These are phyloP conservation scores for Xylaria polymorpha DNA, from an alignment of 2,329 filamentous ascomycete species.

Conservation along the genomic window DNA sequence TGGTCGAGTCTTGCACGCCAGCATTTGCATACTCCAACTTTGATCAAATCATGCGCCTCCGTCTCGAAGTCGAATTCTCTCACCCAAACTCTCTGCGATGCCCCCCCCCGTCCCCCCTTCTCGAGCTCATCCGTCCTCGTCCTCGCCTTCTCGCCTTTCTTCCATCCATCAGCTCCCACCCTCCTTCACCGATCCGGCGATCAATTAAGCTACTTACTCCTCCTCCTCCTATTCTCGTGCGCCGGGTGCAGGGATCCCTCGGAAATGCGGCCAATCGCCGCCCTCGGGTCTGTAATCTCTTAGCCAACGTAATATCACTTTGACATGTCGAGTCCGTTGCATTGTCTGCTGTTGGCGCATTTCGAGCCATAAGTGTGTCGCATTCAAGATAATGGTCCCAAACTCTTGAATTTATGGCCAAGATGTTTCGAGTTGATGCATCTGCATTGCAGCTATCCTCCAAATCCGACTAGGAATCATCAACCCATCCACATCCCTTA, in stretches of 20 bases:
- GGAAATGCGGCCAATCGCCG: constrained; percentile 14
- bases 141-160: constrained; percentile 46
- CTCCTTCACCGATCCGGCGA: constrained; percentile 43
- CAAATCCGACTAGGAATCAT: neutral
- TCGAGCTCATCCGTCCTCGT: constrained; percentile 36
- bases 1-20: constrained; percentile 47
- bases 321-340: constrained; percentile 19
- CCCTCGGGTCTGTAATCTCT: constrained; percentile 33
- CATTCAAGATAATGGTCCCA: constrained; percentile 41
- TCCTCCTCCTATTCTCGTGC: constrained; percentile 17
- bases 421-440: constrained; percentile 33
- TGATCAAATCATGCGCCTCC: constrained; percentile 48
- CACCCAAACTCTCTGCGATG: constrained; percentile 43
- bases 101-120: constrained; percentile 36
- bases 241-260: constrained; percentile 7
- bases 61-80: constrained; percentile 41
- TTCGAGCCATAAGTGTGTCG: constrained; percentile 41
- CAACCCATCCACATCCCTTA: neutral
- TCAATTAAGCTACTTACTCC: constrained; percentile 47
- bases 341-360: constrained; percentile 39
- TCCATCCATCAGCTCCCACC: constrained; percentile 41
- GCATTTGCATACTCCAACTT: constrained; percentile 39
- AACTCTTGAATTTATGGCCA: constrained; percentile 38
- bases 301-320: constrained; percentile 33
- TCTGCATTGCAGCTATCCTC: constrained; percentile 35